Conservation (phyloP, 2,329 filamentous ascomycete species). For the Ilyonectria sp. region DNA sequence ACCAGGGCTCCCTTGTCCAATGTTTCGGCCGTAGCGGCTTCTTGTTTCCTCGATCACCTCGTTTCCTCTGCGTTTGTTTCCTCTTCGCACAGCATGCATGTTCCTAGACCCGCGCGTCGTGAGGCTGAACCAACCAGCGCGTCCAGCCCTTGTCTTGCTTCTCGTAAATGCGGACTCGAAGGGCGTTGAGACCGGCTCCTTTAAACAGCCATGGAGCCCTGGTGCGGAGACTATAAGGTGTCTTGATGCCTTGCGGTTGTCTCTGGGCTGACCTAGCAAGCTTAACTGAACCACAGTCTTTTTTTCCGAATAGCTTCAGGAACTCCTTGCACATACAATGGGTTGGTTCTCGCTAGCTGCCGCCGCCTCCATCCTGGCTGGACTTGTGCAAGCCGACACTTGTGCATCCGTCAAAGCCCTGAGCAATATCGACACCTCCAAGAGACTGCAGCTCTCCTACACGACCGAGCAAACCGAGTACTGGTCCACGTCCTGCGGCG, state of each 20-base stretch:
- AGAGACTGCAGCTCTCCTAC: slow-evolving; percentile 52
- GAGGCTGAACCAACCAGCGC: too few species aligned
- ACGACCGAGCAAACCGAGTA: slow-evolving; percentile 57
- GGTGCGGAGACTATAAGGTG: too few species aligned
- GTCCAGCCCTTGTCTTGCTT: too few species aligned
- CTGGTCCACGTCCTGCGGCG: slow-evolving; percentile 61
- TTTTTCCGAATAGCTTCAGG: background rate
- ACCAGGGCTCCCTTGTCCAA: too few species aligned
- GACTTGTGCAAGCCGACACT: slow-evolving; percentile 18
- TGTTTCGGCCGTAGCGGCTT: too few species aligned
- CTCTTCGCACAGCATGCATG: too few species aligned
- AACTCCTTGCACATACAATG: background rate
- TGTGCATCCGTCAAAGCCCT: slow-evolving; percentile 17
- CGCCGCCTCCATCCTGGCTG: background rate
- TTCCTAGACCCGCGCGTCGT: too few species aligned
- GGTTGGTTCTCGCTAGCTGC: background rate
- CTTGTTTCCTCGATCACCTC: too few species aligned
- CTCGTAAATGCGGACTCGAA: too few species aligned
- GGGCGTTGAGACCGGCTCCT: too few species aligned
- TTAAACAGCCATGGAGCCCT: too few species aligned
- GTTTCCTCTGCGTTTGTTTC: too few species aligned
- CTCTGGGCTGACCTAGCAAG: background rate
- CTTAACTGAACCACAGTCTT: background rate
- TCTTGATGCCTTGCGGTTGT: background rate
- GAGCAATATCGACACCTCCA: slow-evolving; percentile 17